A percentile compares a stretch with the other conserved stretches of the same genome.
Evolutionary conservation across 2,329 filamentous ascomycete genomes (phyloP).

Genomic region (Pyrenophora graminea): DNA sequence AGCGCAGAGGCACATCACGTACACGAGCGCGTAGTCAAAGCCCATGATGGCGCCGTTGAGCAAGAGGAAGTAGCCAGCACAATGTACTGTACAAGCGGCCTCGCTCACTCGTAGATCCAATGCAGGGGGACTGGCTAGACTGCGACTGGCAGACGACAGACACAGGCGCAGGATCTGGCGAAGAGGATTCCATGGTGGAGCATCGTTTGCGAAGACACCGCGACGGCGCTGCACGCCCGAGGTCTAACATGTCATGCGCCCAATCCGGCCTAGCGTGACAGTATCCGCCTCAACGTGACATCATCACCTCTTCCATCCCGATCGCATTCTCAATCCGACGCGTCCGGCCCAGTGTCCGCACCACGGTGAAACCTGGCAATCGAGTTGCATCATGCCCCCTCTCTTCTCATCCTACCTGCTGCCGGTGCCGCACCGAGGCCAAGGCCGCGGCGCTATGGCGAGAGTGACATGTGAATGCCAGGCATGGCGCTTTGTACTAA

Average conservation of each 20-base stretch:
- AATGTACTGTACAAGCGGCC: slow-evolving; percentile 19
- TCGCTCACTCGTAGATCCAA: slow-evolving; percentile 17
- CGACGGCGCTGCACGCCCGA: slow-evolving; percentile 3
- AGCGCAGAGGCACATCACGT: slow-evolving; percentile 41
- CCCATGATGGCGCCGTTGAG: slow-evolving; percentile 52
- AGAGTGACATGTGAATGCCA: slow-evolving; percentile 10
- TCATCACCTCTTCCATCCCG: slow-evolving; percentile 16
- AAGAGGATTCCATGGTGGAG: slow-evolving; percentile 9
- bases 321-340: background rate
- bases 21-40: slow-evolving; percentile 67
- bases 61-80: slow-evolving; percentile 14
- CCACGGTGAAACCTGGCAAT: background rate
- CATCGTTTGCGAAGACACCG: slow-evolving; percentile 3
- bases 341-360: background rate
- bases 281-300: slow-evolving; percentile 31
- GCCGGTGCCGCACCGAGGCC: background rate
- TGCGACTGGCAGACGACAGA: slow-evolving; percentile 19
- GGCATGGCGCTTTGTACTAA: slow-evolving; percentile 3
- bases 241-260: slow-evolving; percentile 12
- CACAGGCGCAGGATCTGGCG: background rate
- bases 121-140: slow-evolving; percentile 27
- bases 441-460: background rate
- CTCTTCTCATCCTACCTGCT: background rate
- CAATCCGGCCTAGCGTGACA: slow-evolving; percentile 16
- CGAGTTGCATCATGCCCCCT: slow-evolving; percentile 18